Percentiles rank a stretch among this genome's conserved stretches.
Conservation (phyloP, 2,329 filamentous ascomycete genomes). For the Sordariomycetes sp. region DNA sequence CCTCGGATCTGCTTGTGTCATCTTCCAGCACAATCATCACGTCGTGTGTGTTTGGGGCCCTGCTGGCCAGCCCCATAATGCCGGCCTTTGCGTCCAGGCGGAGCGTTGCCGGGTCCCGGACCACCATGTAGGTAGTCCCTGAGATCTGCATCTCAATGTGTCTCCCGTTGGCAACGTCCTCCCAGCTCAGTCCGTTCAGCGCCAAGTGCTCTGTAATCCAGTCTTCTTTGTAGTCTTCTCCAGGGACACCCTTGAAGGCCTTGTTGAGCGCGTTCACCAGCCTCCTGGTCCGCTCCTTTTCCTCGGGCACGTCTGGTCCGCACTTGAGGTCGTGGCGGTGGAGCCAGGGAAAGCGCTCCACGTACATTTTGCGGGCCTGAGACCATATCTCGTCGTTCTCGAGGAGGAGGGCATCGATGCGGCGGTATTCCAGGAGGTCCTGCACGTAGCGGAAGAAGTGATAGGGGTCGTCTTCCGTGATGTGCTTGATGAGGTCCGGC, state of each 20-base stretch:
- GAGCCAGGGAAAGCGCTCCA: constrained; percentile 10
- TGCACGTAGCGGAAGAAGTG: constrained; percentile 5
- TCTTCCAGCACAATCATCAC: not conserved
- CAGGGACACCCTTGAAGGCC: constrained; percentile 2
- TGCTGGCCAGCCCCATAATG: not conserved
- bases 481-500: not conserved
- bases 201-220: constrained; percentile 9
- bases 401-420: constrained; percentile 12
- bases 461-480: not conserved
- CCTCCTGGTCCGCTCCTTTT: not conserved
- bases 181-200: constrained; percentile 4
- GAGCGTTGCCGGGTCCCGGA: not conserved
- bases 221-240: constrained; percentile 1
- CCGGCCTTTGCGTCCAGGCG: not conserved
- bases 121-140: not conserved
- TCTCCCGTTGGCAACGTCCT: not conserved
- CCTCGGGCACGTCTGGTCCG: not conserved
- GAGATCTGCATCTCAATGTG: not conserved
- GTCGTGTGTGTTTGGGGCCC: not conserved
- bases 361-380: constrained; percentile 11
- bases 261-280: constrained; percentile 1
- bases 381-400: constrained; percentile 8
- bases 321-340: not conserved
- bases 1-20: not conserved
- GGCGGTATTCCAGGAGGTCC: not conserved